Conservation (phyloP, 352 stramenopile genomes). For the Pythium chondricola region DNA sequence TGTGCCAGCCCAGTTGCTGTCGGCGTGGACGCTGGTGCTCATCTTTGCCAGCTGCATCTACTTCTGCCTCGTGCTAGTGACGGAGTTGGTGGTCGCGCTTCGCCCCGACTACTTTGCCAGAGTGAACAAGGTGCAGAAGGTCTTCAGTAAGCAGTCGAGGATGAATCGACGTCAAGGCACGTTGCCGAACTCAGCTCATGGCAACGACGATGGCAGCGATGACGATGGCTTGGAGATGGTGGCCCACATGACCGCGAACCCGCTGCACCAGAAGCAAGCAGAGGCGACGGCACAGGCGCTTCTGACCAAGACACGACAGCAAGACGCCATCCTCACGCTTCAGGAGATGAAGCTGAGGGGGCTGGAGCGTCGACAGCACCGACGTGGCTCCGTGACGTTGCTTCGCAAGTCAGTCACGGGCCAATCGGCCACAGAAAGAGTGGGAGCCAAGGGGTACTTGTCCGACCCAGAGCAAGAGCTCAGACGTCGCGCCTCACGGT, state of each 20-base stretch:
- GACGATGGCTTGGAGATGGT: constrained; percentile 64
- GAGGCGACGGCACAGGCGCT: constrained; percentile 26
- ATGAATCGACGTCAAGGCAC: constrained; percentile 15
- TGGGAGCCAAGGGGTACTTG: constrained; percentile 5
- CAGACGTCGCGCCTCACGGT: constrained; percentile 1
- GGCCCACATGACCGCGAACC: constrained; percentile 59
- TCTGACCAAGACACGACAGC: constrained; percentile 32
- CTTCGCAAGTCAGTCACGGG: constrained; percentile 1
- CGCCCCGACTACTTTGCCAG: constrained; percentile 54
- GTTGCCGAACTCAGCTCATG: not conserved
- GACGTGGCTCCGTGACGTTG: constrained; percentile 23
- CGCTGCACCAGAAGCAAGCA: constrained; percentile 43
- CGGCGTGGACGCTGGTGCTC: constrained; percentile 41
- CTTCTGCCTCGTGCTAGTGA: constrained; percentile 55
- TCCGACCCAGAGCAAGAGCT: constrained; percentile 13
- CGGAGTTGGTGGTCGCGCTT: constrained; percentile 54
- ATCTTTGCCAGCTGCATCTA: constrained; percentile 53
- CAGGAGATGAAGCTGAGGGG: constrained; percentile 46
- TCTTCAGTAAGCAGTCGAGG: constrained; percentile 37
- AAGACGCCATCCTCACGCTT: constrained; percentile 41
- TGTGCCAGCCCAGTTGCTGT: constrained; percentile 43
- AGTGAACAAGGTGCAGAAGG: constrained; percentile 56
- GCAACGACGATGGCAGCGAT: constrained; percentile 27
- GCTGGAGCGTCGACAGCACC: constrained; percentile 23
- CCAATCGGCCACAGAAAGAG: not conserved